phyloP scores from a whole-genome alignment of 768 basidiomycete genomes.

The Suillus sp. region DNA sequence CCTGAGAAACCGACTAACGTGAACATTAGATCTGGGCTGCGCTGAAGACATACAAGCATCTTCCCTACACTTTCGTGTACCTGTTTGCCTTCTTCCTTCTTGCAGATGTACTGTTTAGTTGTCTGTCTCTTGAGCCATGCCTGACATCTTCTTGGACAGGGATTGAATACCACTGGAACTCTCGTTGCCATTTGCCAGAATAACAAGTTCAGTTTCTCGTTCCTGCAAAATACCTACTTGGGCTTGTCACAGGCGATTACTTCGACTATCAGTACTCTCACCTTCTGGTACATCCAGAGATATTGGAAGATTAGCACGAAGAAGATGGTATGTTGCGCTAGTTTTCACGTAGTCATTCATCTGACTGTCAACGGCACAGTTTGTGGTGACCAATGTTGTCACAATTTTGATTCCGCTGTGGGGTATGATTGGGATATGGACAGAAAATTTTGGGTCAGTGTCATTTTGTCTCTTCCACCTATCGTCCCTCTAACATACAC shows the following conservation, averaged over 20 bases:
- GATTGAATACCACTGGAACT: slow-evolving; percentile 78
- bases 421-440: slow-evolving; percentile 89
- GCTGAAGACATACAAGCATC: slow-evolving; percentile 69
- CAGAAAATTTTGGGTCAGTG: slow-evolving; percentile 62
- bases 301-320: slow-evolving; percentile 81
- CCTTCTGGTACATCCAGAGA: slow-evolving; percentile 82
- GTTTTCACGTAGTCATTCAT: neutral
- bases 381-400: slow-evolving; percentile 73
- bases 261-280: slow-evolving; percentile 69
- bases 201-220: slow-evolving; percentile 78
- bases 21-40: slow-evolving; percentile 70
- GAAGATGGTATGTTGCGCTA: slow-evolving; percentile 58
- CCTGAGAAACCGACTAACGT: slow-evolving; percentile 8
- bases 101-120: slow-evolving; percentile 57
- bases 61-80: slow-evolving; percentile 84
- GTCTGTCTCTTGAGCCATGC: neutral
- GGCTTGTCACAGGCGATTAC: slow-evolving; percentile 76
- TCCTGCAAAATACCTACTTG: slow-evolving; percentile 79
- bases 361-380: slow-evolving; percentile 42
- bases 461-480: neutral
- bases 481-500: slow-evolving; percentile 7
- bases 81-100: slow-evolving; percentile 77
- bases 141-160: slow-evolving; percentile 43
- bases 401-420: slow-evolving; percentile 80
- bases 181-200: slow-evolving; percentile 79